phyloP scores from a whole-genome alignment of 345 rosid species.

The Pistacia integerrima region DNA sequence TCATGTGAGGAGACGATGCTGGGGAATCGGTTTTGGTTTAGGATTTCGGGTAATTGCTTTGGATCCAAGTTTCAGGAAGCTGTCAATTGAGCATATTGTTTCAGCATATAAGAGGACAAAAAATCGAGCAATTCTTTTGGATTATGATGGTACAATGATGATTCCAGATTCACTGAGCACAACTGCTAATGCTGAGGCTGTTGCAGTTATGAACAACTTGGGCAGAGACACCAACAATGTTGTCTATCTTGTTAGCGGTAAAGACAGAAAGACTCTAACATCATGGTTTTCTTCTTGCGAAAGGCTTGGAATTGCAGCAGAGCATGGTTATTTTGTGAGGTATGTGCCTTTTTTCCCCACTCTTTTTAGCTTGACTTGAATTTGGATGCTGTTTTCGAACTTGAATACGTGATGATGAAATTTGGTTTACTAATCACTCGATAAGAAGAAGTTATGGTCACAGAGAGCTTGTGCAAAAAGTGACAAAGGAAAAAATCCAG shows the following conservation, averaged over 20 bases:
- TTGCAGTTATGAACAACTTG: conserved; percentile 62
- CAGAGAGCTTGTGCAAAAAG: background rate
- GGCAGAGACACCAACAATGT: conserved; percentile 77
- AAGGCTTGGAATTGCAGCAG: conserved; percentile 85
- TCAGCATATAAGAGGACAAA: conserved; percentile 87
- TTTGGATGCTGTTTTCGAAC: background rate
- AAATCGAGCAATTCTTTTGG: conserved; percentile 82
- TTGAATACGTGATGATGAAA: background rate
- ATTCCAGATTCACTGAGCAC: conserved; percentile 56
- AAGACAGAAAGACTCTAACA: conserved; percentile 62
- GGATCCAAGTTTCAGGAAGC: conserved; percentile 90
- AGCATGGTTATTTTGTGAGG: conserved; percentile 87
- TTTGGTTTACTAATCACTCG: background rate
- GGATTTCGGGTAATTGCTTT: conserved; percentile 86
- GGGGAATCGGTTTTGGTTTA: conserved; percentile 96
- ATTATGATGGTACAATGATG: conserved; percentile 84
- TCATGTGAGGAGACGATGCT: conserved; percentile 79
- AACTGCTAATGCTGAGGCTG: conserved; percentile 55
- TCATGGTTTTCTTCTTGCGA: conserved; percentile 80
- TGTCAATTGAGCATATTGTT: conserved; percentile 82
- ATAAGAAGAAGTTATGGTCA: background rate
- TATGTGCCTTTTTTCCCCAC: conserved; percentile 24
- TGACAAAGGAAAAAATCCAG: background rate
- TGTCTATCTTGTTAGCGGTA: conserved; percentile 85
- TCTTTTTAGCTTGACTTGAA: background rate